Evolutionary conservation across 805 yeast genomes (phyloP), one percentile per base, ranked within the genome.

Genomic region (Candida tibetensis): DNA sequence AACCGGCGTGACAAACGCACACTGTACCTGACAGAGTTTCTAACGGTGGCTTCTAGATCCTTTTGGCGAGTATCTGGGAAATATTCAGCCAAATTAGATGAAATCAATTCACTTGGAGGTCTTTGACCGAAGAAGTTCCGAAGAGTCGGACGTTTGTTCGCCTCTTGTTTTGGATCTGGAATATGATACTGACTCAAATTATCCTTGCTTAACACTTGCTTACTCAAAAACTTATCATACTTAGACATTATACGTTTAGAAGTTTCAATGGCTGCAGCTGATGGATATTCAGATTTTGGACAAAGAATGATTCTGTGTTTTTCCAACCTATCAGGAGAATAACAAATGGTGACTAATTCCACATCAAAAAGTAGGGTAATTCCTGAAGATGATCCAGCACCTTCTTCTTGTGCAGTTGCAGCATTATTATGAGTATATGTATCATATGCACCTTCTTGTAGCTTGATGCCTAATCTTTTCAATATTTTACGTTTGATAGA

Each of bases 51-150:
- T 44, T 84, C 84, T 45, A 93, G 71, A 40, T 82, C 82, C 31
- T 74, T 71, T 36, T 79, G 76, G 17, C 78, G 81, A 0, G 95
- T 81, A 28, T 81, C 83, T 0, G 99, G 99, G 70, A 93, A 93
- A 58, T 86, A 91, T 46, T 90, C 95, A 2, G 89, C 82, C 46
- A 91, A 66, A 53, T 91, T 88, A 2, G 90, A 81, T 1, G 97
- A 86, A 44, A 91, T 93, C 49, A 90, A 74, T 55, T 88, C 95
- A 42, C 93, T 82, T 1, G 98, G 90, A 5, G 99, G 99, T 53
- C 99, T 72, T 58, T 87, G 96, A 17, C 95, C 95, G 59, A 82
- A 82, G 42, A 85, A 74, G 39, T 66, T 71, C 40, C 77, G 68
- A 49, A 74, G 44, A 2, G 58, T 51, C 4, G 53, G 40, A 29